These are phyloP conservation scores for Rubus idaeus DNA, from an alignment of 306 rosid species.

Conservation along the genomic window DNA sequence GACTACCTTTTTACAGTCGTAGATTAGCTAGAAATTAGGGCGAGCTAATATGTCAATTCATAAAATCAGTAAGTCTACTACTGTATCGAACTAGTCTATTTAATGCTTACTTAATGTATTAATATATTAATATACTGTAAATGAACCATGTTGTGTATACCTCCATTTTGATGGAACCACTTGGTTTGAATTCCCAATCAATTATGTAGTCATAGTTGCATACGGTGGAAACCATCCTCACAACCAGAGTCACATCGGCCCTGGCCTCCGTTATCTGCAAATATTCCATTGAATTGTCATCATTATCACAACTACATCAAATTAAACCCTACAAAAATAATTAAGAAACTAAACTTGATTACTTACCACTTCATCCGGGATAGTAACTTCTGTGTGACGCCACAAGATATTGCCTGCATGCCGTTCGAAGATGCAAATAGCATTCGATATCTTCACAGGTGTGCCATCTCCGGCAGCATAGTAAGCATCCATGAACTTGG, in stretches of 20 bases:
- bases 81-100: too few relatives aligned
- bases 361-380: constrained; percentile 36
- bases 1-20: too few relatives aligned
- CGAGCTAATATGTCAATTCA: too few relatives aligned
- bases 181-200: constrained; percentile 65
- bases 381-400: constrained; percentile 55
- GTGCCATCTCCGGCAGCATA: constrained; percentile 40
- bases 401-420: constrained; percentile 57
- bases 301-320: too few relatives aligned
- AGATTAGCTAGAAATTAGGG: too few relatives aligned
- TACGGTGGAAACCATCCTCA: constrained; percentile 44
- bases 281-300: not conserved
- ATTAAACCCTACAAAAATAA: not conserved
- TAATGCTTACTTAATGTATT: too few relatives aligned
- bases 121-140: too few relatives aligned
- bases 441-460: constrained; percentile 47
- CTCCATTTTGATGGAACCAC: constrained; percentile 53
- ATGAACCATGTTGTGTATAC: constrained; percentile 13
- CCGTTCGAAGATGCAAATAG: constrained; percentile 53
- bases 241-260: constrained; percentile 47
- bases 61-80: too few relatives aligned
- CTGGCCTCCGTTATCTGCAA: constrained; percentile 48
- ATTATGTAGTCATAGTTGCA: constrained; percentile 57
- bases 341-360: not conserved
- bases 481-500: constrained; percentile 51